Evolutionary conservation across 2,329 filamentous ascomycete species (phyloP).

Genomic region (Cladosporium austrohemisphaericum): DNA sequence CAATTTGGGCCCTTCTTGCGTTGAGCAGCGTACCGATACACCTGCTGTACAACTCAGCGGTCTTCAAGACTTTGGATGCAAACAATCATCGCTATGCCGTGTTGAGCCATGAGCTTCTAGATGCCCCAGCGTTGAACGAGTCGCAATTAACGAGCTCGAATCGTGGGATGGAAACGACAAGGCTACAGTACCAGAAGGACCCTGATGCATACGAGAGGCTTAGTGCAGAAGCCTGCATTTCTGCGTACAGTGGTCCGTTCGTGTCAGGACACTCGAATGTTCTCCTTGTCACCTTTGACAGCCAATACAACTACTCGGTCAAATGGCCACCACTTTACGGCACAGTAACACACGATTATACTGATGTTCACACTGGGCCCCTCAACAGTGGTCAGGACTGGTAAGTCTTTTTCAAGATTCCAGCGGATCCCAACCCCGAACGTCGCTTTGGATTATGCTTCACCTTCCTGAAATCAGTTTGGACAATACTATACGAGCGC

Average conservation of each 20-base stretch:
- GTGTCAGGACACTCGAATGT: background rate
- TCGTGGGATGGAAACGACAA: background rate
- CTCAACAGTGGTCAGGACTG: no score
- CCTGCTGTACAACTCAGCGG: constrained; percentile 34
- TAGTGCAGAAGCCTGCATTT: background rate
- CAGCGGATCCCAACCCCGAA: no score
- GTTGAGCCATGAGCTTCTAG: background rate
- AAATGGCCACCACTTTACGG: no score
- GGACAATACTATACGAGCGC: no score
- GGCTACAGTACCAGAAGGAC: background rate
- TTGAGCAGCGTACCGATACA: constrained; percentile 37
- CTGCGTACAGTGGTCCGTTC: background rate
- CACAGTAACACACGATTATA: no score
- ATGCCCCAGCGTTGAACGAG: background rate
- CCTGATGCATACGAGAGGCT: background rate
- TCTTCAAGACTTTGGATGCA: constrained; percentile 24
- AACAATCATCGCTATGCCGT: no score
- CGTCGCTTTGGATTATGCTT: no score
- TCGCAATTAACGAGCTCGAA: background rate
- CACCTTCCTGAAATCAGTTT: no score
- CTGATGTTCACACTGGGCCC: no score
- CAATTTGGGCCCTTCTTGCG: constrained; percentile 27
- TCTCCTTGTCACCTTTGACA: background rate
- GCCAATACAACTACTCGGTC: background rate
- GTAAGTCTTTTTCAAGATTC: no score